Evolutionary conservation across 305 asterid genomes (phyloP), one percentile per base, ranked within the genome.

Genomic region (Rubia peregrina): DNA sequence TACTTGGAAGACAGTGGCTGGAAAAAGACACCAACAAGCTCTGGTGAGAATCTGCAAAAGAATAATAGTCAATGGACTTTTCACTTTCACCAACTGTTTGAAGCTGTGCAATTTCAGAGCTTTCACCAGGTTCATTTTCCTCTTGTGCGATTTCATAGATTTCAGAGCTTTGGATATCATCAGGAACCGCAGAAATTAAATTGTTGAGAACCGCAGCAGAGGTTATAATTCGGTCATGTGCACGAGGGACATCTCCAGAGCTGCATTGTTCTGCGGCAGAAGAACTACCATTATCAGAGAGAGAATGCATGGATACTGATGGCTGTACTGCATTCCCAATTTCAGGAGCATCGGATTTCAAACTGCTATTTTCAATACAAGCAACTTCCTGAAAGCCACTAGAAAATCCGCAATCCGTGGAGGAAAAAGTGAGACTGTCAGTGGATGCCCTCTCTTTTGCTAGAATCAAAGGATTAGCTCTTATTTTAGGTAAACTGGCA

Each of bases 1-100:
- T 89, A 26, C 30, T 2, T 26, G 2, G 30, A 26, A 26, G 30
- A 74, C 89, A 82, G 62, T 88, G 95, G 86, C 99, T 90, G 60
- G 99, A 92, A 77, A 92, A 87, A 66, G 96, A 90, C 65, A 92
- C 97, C 75, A 95, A 75, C 80, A 92, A 92, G 84, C 92, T 90
- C 77, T 86, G 90, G 42, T 83, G 82, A 74, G 75, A 71, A 65
- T 92, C 95, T 38, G 82, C 75, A 55, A 88, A 72, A 33, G 89
- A 82, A 78, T 76, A 78, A 73, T 73, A 82, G 57, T 89, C 94
- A 61, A 67, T 36, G 22, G 88, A 75, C 68, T 74, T 71, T 69
- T 81, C 89, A 59, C 71, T 72, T 30, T 30, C 36, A 30, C 36
- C 36, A 30, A 30, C 36, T 30, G 36, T 30, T 30, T 30, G 36